Base-by-base conservation (phyloP, 2,329 filamentous ascomycete genomes). In the Pseudocercospora pini-densiflorae region DNA sequence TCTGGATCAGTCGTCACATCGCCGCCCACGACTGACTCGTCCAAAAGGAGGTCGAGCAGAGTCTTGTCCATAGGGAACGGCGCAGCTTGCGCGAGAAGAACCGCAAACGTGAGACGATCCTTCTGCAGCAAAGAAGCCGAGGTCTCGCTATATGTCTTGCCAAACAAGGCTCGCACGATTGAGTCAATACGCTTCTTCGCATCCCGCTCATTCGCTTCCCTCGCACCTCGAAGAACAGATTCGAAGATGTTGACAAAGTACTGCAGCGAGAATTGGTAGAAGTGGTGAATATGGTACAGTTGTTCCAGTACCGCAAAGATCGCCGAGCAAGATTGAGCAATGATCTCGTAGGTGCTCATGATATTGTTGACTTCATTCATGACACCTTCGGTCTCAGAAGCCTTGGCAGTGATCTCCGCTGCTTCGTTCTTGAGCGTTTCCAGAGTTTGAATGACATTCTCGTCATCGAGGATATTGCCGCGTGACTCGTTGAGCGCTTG, bases 161-260 rank as follows among this genome's bases (percentile, higher is more conserved):
- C 88, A 75, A 99, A 99, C 12, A 99, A 86, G 74, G 97, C 92
- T 71, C 90, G 90, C 74, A 99, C 89, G 72, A 99, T 99, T 62
- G 94, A 89, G 76, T 97, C 92, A 59, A 95, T 90, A 40, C 95
- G 91, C 14, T 84, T 85, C 71, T 92, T 89, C 6, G 75, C 68
- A 31, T 77, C 76, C 5, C 71, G 71, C 64, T 77, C 75, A 80
- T 97, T 88, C 70, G 95, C 90, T 66, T 88, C 89, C 75, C 90
- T 89, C 79, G 96, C 96, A 65, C 88, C 87, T 72, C 91, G 91
- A 45, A 99, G 86, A 7, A 99, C 95, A 5, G 91, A 89, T 77
- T 97, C 92, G 87, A 99, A 99, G 73, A 99, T 99, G 78, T 97
- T 92, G 63, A 97, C 87, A 82, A 99, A 99, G 81, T 97, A 99